Base-by-base conservation (phyloP, 2,329 filamentous ascomycete genomes). In the Aspergillus puulaauensis region DNA sequence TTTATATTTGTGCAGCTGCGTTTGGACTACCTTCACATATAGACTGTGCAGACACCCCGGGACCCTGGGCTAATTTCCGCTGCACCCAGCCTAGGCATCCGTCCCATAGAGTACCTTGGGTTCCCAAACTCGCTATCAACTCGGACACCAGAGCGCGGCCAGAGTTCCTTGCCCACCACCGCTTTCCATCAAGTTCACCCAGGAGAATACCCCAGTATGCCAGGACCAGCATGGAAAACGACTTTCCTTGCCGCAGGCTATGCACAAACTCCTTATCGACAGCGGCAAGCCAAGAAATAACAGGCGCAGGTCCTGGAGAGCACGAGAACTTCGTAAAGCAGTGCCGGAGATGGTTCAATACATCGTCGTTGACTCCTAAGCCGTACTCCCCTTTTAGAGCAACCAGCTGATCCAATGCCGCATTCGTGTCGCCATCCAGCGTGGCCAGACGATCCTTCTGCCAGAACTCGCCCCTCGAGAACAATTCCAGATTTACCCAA, bases 401-500 rank as follows among this genome's bases (percentile, higher is more conserved):
- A 2, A 46, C 50, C 2, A 70, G 57, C 14, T 54, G 54, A 3
- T 55, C 45, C n/a, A 71, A 48, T 6, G 68, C 68, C 2, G 35
- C 43, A 4, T 63, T 58, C 0, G 65, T 67, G 21, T 66, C 63
- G 0, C 46, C 15, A 15, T 69, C 69, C 2, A 70, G 43, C 1
- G 54, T 14, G 0, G 45, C 54, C 0, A 48, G 49, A 7, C 54
- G 23, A 1, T 74, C 73, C n/a, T 76, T 67, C 4, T 75, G 79
- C 80, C 81, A 83, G 61, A 82, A 83, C 14, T 68, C 68, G 0
- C 69, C 66, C 35, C 75, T 72, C 31, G 73, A 78, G 68, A 84
- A 83, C 0, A 83, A 68, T 72, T 79, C 79, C 19, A 79, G 77
- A 54, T 82, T 80, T 65, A 83, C 78, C 55, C 69, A 71, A 2